Conservation (phyloP, 2,329 filamentous ascomycete species). For the Ambrosiella xylebori region DNA sequence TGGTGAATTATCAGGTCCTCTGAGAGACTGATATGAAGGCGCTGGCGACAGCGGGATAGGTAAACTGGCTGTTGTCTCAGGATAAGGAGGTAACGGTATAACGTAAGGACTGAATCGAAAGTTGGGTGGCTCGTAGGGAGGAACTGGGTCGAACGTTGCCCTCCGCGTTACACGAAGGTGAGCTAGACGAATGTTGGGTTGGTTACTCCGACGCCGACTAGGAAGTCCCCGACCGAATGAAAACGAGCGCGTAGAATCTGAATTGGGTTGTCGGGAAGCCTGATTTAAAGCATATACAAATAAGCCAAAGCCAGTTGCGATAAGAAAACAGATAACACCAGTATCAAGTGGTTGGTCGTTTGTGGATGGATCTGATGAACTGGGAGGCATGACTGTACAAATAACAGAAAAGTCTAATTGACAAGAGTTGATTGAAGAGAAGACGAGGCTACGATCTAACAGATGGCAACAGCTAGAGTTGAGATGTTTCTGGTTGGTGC, state of each 20-base stretch:
- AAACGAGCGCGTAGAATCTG: background rate
- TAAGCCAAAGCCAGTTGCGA: conserved; percentile 10
- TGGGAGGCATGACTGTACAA: background rate
- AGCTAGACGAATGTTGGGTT: background rate
- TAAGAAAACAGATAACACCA: conserved; percentile 7
- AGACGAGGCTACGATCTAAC: conserved; percentile 1
- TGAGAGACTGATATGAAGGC: background rate
- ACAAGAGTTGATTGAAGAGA: background rate
- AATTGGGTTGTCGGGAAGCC: background rate
- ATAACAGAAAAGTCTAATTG: background rate
- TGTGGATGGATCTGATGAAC: background rate
- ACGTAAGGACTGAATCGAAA: conserved; percentile 2
- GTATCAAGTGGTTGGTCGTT: conserved; percentile 2
- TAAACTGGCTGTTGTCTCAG: background rate
- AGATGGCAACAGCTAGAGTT: background rate
- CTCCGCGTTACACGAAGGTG: conserved; percentile 1
- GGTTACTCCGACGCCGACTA: too few species aligned
- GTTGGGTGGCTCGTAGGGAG: conserved; percentile 9
- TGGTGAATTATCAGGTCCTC: background rate
- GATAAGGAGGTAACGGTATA: background rate
- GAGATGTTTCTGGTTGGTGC: background rate
- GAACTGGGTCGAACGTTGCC: conserved; percentile 10
- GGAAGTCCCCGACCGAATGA: background rate
- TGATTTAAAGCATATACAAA: conserved; percentile 9
- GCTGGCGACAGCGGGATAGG: background rate